phyloP scores from a whole-genome alignment of 2,329 filamentous ascomycete species.

The Diaporthe velutina region DNA sequence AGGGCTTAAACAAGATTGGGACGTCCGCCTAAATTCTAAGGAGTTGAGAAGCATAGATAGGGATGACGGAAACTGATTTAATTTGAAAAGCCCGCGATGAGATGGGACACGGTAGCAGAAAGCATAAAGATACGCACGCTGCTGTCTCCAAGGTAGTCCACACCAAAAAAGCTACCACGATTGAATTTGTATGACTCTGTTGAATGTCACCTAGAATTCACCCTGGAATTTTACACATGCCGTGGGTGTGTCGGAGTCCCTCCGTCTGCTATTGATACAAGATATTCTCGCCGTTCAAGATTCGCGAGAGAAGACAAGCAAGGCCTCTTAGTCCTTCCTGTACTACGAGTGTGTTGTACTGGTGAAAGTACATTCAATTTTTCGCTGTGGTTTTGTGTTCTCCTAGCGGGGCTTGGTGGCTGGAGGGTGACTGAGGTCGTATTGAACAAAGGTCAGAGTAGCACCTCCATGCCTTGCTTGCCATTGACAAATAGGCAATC shows the following conservation, averaged over 20 bases:
- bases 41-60: conserved; percentile 13
- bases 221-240: background rate
- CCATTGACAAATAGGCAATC: background rate
- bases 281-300: background rate
- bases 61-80: conserved; percentile 28
- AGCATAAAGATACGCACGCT: conserved; percentile 7
- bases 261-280: background rate
- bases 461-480: background rate
- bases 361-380: background rate
- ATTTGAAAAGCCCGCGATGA: conserved; percentile 32
- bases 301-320: background rate
- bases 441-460: background rate
- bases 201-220: background rate
- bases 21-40: conserved; percentile 50
- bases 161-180: conserved; percentile 27
- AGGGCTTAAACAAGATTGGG: conserved; percentile 89
- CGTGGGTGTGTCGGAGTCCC: too few relatives aligned
- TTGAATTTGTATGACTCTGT: conserved; percentile 3
- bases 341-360: background rate
- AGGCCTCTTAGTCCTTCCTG: background rate
- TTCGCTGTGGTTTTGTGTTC: background rate
- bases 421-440: background rate
- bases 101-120: background rate
- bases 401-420: background rate
- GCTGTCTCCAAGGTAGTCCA: background rate